Percentiles rank a stretch among this genome's conserved stretches.
phyloP scores from a whole-genome alignment of 2,329 filamentous ascomycete genomes.

The Myriangium duriaei region DNA sequence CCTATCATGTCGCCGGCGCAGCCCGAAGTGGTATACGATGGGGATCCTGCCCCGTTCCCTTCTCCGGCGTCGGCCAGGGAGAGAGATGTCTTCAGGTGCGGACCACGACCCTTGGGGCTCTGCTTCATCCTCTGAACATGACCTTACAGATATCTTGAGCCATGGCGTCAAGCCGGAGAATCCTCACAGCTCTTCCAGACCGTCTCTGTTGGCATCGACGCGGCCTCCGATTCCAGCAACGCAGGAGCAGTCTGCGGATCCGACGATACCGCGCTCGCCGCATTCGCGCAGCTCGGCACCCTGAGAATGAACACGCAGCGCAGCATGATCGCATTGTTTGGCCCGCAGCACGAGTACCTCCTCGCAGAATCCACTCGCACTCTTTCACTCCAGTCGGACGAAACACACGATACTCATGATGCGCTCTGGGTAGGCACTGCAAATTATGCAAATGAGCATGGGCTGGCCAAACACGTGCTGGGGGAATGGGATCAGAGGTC shows the following conservation, averaged over 20 bases:
- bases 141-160: not conserved
- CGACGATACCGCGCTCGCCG: conserved; percentile 33
- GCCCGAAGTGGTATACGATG: no score
- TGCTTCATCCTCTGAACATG: not conserved
- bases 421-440: conserved; percentile 26
- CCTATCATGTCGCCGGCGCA: no score
- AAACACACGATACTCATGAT: conserved; percentile 19
- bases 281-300: conserved; percentile 38
- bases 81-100: not conserved
- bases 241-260: conserved; percentile 4
- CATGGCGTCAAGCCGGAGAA: not conserved
- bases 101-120: not conserved
- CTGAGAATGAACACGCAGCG: conserved; percentile 37
- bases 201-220: not conserved
- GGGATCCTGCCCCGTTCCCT: no score
- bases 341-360: conserved; percentile 35
- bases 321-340: conserved; percentile 39
- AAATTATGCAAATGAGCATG: conserved; percentile 21
- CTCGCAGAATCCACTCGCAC: conserved; percentile 40
- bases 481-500: conserved; percentile 15
- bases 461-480: conserved; percentile 23
- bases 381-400: conserved; percentile 28
- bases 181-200: not conserved
- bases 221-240: not conserved
- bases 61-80: not conserved